These are phyloP conservation scores for Scutellaria barbata DNA, from an alignment of 257 asterid species.

Conservation along the genomic window DNA sequence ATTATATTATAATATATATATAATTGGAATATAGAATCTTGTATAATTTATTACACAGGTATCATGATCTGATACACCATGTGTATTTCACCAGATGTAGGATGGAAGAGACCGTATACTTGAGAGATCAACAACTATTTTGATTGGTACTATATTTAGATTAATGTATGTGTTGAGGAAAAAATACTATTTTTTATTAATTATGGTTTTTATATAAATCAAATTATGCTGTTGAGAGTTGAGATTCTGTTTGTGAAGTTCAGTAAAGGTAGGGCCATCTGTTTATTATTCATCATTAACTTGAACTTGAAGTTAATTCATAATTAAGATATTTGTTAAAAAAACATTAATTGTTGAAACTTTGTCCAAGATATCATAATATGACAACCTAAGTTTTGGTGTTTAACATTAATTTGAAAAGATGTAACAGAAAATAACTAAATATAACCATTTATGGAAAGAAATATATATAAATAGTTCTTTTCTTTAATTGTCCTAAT, in stretches of 20 bases:
- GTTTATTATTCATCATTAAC: conserved; percentile 38
- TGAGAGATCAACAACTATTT: background rate
- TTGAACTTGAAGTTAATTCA: conserved; percentile 44
- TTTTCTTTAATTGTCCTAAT: too few species aligned
- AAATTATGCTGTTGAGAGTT: conserved; percentile 14
- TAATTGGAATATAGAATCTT: too few species aligned
- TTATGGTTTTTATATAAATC: conserved; percentile 13
- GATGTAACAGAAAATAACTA: too few species aligned
- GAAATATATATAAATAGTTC: too few species aligned
- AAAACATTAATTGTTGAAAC: conserved; percentile 35
- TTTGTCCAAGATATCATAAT: conserved; percentile 36
- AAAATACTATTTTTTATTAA: background rate
- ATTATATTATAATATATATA: too few species aligned
- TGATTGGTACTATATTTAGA: background rate
- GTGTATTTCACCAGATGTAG: too few species aligned
- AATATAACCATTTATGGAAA: too few species aligned
- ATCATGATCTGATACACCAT: too few species aligned
- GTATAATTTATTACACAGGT: too few species aligned
- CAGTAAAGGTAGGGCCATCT: conserved; percentile 37
- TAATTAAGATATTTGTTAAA: conserved; percentile 40
- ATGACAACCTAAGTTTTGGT: conserved; percentile 25
- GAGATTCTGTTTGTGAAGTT: conserved; percentile 28
- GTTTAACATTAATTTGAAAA: conserved; percentile 7
- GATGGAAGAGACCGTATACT: too few species aligned
- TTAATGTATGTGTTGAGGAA: background rate